A percentile compares a stretch with the other conserved stretches of the same genome.
Conservation (phyloP, 768 basidiomycete species). For the Mycena crocata region DNA sequence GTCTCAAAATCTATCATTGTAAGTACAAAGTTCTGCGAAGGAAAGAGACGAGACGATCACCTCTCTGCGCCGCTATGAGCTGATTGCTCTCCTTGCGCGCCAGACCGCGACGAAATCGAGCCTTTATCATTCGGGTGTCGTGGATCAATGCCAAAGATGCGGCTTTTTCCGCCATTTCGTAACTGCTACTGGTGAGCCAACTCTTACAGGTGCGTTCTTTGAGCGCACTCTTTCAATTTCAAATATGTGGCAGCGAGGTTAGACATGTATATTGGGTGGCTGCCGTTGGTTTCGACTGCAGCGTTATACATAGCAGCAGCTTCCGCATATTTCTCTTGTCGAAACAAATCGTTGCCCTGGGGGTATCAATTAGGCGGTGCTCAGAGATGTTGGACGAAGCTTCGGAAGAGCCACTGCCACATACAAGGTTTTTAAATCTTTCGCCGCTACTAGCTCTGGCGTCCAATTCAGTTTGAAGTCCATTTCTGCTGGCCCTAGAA, state of each 20-base stretch:
- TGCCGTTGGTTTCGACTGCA: constrained; percentile 45
- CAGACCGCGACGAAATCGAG: constrained; percentile 53
- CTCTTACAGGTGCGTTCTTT: not conserved
- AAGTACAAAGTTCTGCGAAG: not conserved
- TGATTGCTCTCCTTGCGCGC: constrained; percentile 45
- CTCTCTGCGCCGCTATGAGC: constrained; percentile 26
- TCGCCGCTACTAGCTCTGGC: not conserved
- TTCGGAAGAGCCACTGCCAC: not conserved
- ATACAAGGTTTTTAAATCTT: not conserved
- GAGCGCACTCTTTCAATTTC: constrained; percentile 47
- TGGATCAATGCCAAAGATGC: constrained; percentile 49
- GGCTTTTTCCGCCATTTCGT: constrained; percentile 52
- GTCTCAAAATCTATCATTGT: constrained; percentile 21
- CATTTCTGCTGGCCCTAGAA: too few species aligned
- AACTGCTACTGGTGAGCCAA: constrained; percentile 33
- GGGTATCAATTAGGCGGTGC: not conserved
- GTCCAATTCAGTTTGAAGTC: too few species aligned
- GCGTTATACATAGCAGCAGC: constrained; percentile 43
- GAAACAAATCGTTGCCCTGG: constrained; percentile 50
- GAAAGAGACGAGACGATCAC: not conserved
- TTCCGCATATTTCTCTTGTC: constrained; percentile 43
- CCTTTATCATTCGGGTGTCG: constrained; percentile 50
- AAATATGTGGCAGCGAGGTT: constrained; percentile 51
- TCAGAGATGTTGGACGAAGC: not conserved
- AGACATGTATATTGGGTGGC: constrained; percentile 48